Evolutionary conservation across 768 basidiomycete species (phyloP).

Genomic region (Postia placenta): DNA sequence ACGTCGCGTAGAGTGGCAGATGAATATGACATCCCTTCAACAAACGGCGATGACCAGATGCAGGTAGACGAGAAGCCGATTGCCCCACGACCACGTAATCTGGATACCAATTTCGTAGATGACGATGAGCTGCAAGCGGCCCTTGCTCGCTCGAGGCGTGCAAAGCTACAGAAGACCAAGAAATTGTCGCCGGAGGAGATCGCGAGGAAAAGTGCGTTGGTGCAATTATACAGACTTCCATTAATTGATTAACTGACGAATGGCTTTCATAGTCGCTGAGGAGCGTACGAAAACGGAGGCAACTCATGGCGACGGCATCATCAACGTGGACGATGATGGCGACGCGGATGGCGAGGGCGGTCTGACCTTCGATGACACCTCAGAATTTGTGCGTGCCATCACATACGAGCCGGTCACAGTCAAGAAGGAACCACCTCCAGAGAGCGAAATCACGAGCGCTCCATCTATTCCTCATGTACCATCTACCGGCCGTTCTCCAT

Average conservation of each 20-base stretch:
- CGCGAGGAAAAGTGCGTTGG: conserved; percentile 59
- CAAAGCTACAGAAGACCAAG: conserved; percentile 71
- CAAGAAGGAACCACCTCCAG: conserved; percentile 25
- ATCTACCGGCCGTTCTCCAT: conserved; percentile 31
- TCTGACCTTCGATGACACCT: conserved; percentile 92
- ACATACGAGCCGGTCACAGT: conserved; percentile 51
- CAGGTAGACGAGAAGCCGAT: conserved; percentile 75
- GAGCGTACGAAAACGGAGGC: conserved; percentile 52
- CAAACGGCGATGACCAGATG: conserved; percentile 54
- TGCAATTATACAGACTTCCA: background rate
- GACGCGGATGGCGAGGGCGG: conserved; percentile 44
- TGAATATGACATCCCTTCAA: conserved; percentile 40
- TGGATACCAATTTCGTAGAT: conserved; percentile 90
- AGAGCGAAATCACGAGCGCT: conserved; percentile 11
- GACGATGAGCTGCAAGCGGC: conserved; percentile 97
- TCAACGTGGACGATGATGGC: conserved; percentile 43
- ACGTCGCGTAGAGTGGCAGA: conserved; percentile 58
- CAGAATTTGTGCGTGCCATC: conserved; percentile 90
- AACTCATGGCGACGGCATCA: conserved; percentile 26
- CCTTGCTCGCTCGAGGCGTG: conserved; percentile 78
- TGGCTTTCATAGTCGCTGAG: conserved; percentile 46
- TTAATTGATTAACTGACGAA: background rate
- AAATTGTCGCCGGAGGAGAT: conserved; percentile 80
- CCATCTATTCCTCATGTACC: conserved; percentile 11
- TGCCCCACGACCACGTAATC: conserved; percentile 60